Evolutionary conservation across 306 rosid species (phyloP).

Genomic region (Quercus wislizeni): DNA sequence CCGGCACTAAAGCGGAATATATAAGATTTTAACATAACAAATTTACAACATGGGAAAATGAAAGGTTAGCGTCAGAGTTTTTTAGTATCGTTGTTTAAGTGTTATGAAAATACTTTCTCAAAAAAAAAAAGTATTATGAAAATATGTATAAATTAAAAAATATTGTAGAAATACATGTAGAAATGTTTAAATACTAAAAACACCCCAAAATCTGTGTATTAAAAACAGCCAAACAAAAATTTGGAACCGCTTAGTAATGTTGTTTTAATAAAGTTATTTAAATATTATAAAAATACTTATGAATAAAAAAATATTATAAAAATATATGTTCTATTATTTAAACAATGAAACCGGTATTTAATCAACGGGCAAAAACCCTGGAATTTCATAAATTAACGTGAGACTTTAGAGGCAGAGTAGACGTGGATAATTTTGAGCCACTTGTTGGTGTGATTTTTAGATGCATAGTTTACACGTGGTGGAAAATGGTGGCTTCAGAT

Average conservation of each 20-base stretch:
- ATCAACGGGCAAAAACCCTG: too few species aligned
- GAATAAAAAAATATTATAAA: too few species aligned
- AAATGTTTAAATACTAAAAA: accelerated
- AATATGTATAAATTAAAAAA: accelerated
- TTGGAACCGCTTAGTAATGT: accelerated
- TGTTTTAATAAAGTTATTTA: too few species aligned
- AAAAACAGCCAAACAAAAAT: too few species aligned
- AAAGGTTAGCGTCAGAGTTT: accelerated
- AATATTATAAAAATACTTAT: too few species aligned
- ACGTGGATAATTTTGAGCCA: slow-evolving; percentile 35
- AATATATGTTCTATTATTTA: accelerated
- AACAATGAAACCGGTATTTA: too few species aligned
- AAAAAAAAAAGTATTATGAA: accelerated
- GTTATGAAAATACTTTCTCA: too few species aligned
- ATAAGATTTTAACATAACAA: too few species aligned
- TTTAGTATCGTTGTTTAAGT: too few species aligned
- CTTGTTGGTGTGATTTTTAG: background rate
- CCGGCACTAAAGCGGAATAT: too few species aligned
- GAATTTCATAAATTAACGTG: background rate
- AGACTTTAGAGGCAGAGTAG: background rate
- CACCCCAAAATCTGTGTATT: too few species aligned
- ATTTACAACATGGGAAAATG: too few species aligned
- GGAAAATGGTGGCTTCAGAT: slow-evolving; percentile 1
- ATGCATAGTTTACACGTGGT: background rate
- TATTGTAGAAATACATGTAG: accelerated